Conservation (phyloP, 2,329 filamentous ascomycete genomes). For the Ilyonectria destructans region DNA sequence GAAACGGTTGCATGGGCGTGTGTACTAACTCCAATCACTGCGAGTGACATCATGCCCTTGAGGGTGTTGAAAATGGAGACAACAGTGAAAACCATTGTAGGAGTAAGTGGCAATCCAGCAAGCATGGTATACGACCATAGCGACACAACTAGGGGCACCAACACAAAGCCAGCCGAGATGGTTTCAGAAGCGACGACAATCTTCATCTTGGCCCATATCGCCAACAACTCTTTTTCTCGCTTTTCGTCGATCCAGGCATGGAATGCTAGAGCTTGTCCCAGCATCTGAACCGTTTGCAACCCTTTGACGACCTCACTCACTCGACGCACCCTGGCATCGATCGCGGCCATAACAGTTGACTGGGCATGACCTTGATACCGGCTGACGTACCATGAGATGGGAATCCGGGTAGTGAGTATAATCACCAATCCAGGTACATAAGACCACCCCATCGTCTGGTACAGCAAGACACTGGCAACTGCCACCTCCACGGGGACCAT, state of each 20-base stretch:
- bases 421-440: constrained; percentile 19
- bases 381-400: constrained; percentile 25
- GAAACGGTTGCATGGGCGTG: constrained; percentile 21
- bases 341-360: constrained; percentile 13
- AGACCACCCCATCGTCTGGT: constrained; percentile 26
- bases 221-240: constrained; percentile 11
- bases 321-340: constrained; percentile 22
- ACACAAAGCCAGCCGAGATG: constrained; percentile 2
- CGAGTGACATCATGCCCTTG: constrained; percentile 17
- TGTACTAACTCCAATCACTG: constrained; percentile 17
- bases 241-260: constrained; percentile 10
- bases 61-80: constrained; percentile 23
- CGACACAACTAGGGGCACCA: constrained; percentile 15
- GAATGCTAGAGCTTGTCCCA: constrained; percentile 14
- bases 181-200: constrained; percentile 10
- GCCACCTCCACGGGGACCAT: constrained; percentile 25
- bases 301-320: constrained; percentile 14
- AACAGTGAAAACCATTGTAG: constrained; percentile 22
- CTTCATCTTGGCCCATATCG: constrained; percentile 12
- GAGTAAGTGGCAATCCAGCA: not conserved
- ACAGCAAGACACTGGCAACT: constrained; percentile 17
- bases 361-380: constrained; percentile 14
- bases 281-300: constrained; percentile 25
- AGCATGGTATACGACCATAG: constrained; percentile 17
- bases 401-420: constrained; percentile 1